Percentiles rank a stretch among this genome's conserved stretches.
These are phyloP conservation scores for Comarum palustre DNA, from an alignment of 306 rosid species.

Conservation along the genomic window DNA sequence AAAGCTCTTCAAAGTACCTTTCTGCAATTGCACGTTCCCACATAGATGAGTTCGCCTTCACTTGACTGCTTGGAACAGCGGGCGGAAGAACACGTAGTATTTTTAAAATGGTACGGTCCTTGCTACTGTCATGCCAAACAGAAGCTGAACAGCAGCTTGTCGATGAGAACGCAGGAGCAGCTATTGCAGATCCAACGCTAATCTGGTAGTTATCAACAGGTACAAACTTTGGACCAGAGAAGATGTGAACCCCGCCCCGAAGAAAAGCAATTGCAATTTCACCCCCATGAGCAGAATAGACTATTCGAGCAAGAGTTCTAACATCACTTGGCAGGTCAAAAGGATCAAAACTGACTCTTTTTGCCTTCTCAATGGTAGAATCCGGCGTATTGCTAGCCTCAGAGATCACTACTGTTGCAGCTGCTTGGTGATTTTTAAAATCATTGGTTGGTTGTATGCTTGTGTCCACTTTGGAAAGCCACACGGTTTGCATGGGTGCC, in stretches of 20 bases:
- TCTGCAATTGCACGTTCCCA: constrained; percentile 99
- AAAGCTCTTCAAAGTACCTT: constrained; percentile 44
- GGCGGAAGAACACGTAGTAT: constrained; percentile 95
- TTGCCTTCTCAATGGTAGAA: constrained; percentile 49
- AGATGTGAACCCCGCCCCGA: constrained; percentile 93
- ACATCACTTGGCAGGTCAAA: constrained; percentile 99
- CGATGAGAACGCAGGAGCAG: constrained; percentile 95
- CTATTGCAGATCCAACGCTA: constrained; percentile 95
- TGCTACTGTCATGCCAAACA: constrained; percentile 84
- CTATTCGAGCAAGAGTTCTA: constrained; percentile 89
- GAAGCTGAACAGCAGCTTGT: constrained; percentile 99
- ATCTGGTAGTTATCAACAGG: constrained; percentile 93
- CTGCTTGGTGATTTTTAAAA: constrained; percentile 66
- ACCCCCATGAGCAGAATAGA: constrained; percentile 98
- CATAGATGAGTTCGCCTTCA: constrained; percentile 64
- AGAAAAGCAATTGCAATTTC: constrained; percentile 96
- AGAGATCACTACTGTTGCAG: constrained; percentile 44
- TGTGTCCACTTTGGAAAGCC: constrained; percentile 89
- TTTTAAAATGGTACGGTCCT: constrained; percentile 70
- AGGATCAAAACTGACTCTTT: constrained; percentile 81
- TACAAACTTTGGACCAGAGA: constrained; percentile 85
- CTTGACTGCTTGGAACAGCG: constrained; percentile 72
- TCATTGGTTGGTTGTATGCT: constrained; percentile 89
- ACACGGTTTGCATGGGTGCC: constrained; percentile 97
- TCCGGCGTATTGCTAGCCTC: constrained; percentile 56